phyloP scores from a whole-genome alignment of 2,329 filamentous ascomycete species.

The Talaromyces amestolkiae region DNA sequence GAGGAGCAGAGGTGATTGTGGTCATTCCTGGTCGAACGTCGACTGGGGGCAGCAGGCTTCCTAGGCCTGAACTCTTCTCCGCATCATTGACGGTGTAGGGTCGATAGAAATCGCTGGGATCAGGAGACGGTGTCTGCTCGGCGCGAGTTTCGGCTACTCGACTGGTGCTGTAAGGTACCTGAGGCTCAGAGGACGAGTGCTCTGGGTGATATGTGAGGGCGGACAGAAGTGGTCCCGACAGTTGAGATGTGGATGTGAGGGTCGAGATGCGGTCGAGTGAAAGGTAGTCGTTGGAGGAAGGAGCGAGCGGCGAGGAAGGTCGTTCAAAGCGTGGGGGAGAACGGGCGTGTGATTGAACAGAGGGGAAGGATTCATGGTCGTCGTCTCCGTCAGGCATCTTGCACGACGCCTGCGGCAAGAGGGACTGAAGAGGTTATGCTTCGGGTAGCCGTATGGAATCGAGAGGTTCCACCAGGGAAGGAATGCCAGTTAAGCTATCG shows the following conservation, averaged over 20 bases:
- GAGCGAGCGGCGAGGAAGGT: conserved; percentile 29
- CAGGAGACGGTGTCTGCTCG: conserved; percentile 33
- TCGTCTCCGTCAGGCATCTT: conserved; percentile 46
- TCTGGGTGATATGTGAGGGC: conserved; percentile 30
- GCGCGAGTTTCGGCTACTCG: conserved; percentile 21
- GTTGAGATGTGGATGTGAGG: conserved; percentile 29
- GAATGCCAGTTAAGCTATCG: conserved; percentile 26
- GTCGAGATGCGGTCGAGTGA: conserved; percentile 31
- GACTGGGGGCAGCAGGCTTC: conserved; percentile 21
- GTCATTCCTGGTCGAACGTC: conserved; percentile 26
- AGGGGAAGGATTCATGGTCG: conserved; percentile 27
- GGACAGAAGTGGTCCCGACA: conserved; percentile 24
- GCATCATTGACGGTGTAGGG: conserved; percentile 37
- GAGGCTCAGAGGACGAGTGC: not conserved
- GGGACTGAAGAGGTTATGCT: conserved; percentile 19
- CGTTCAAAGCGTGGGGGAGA: conserved; percentile 11
- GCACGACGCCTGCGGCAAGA: conserved; percentile 31
- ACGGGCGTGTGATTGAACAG: conserved; percentile 17
- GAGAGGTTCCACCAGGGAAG: conserved; percentile 18
- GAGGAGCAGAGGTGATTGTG: conserved; percentile 22
- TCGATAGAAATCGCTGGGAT: conserved; percentile 54
- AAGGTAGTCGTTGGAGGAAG: conserved; percentile 24
- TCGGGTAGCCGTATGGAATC: conserved; percentile 31
- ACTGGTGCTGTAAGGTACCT: not conserved
- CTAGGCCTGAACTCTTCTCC: conserved; percentile 28